Base-by-base conservation (phyloP, 1,139 yeast genomes). In the Blastobotrys ciferrii region DNA sequence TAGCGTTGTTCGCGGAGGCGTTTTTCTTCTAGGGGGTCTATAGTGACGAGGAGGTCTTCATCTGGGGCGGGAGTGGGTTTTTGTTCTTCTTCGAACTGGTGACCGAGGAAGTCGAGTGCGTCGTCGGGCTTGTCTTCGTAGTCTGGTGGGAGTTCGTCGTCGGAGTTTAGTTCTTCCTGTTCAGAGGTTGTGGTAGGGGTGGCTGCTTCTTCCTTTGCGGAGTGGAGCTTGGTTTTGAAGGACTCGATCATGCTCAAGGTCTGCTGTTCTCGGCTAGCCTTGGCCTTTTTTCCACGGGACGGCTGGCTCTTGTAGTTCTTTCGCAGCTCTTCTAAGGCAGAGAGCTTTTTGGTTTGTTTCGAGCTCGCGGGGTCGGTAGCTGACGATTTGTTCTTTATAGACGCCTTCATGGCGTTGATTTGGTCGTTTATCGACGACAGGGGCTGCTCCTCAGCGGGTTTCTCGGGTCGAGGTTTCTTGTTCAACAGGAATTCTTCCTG, bases 101-200 rank as follows among this genome's bases (percentile, higher is more conserved):
- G 70, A 1, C 50, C 44, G 32, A 54, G 57, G n/a, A 65, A 42
- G 28, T 50, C 54, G n/a, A 44, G 38, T 5, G 55, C 58, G 9
- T 52, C 50, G 20, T 53, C 55, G 14, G 53, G 58, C 32, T 58
- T 59, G 23, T 61, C 61, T 14, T 58, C 58, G 12, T 56, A 52
- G 19, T 62, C 67, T 23, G 58, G 54, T 17, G 67, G 63, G 2
- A 55, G 49, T 25, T 59, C 61, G 18, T 58, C 62, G 23, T 58
- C 56, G 7, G 58, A 52, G 7, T 53, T 54, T 5, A 45, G 51
- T 9, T 48, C 54, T 0, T 39, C 39, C n/a, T 6, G 14, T 18
- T 13, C 40, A 17, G 47, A n/a, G n/a, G n/a, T n/a, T n/a, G n/a
- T n/a, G n/a, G n/a, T n/a, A n/a, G n/a, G n/a, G n/a, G n/a, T n/a